phyloP scores from a whole-genome alignment of 2,329 filamentous ascomycete species.

The Rhexocercosporidium sp. region DNA sequence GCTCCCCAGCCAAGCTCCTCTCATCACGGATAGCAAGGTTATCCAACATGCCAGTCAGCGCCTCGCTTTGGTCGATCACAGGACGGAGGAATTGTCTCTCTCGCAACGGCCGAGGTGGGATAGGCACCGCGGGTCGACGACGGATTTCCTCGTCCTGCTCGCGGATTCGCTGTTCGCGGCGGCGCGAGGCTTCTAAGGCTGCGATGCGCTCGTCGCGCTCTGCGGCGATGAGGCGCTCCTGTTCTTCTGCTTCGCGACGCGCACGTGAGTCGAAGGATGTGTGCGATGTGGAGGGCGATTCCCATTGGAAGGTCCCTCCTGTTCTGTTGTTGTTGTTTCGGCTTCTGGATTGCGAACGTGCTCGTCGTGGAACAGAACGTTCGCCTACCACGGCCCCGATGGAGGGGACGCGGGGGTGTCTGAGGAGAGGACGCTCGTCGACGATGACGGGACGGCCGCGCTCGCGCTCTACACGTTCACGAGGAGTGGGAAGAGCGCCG shows the following conservation, averaged over 20 bases:
- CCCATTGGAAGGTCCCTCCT: constrained; percentile 23
- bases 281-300: constrained; percentile 35
- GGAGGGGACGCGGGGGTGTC: constrained; percentile 22
- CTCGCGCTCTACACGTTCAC: constrained; percentile 22
- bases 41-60: constrained; percentile 29
- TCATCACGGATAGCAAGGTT: constrained; percentile 21
- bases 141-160: constrained; percentile 40
- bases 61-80: constrained; percentile 32
- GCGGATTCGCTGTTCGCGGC: constrained; percentile 30
- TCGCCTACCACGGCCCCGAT: constrained; percentile 30
- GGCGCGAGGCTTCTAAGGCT: constrained; percentile 23
- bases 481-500: neutral
- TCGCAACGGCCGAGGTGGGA: constrained; percentile 24
- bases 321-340: too few species aligned
- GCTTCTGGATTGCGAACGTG: constrained; percentile 22
- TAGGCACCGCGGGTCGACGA: constrained; percentile 36
- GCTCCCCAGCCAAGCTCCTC: constrained; percentile 17
- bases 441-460: constrained; percentile 37
- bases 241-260: constrained; percentile 23
- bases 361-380: constrained; percentile 3
- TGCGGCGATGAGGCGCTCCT: constrained; percentile 16
- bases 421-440: constrained; percentile 36
- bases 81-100: constrained; percentile 25
- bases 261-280: constrained; percentile 30
- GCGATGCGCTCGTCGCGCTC: constrained; percentile 28